Base-by-base conservation (phyloP, 2,329 filamentous ascomycete genomes). In the Coniochaeta ligniaria region DNA sequence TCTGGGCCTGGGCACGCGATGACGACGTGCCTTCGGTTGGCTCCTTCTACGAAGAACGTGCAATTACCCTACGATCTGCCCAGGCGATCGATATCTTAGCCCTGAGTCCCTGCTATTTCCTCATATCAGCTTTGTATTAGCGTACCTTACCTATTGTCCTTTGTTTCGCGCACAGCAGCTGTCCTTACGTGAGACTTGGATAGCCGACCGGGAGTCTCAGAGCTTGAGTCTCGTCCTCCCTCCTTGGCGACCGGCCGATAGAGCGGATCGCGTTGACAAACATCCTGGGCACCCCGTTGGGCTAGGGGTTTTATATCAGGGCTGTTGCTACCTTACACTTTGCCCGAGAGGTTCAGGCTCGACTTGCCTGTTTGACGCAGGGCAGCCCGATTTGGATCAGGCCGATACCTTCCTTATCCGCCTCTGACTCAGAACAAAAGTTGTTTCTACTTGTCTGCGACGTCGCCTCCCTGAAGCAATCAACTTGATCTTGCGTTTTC, bases 11-110 rank as follows among this genome's bases (percentile, higher is more conserved):
- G 11, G 6, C 54, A 57, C 35, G 54, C 54, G 54, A 57, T 57
- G 54, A 57, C 54, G 54, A 35, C 35, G 20, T 57, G 28, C 54
- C 54, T 57, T 57, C 22, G 31, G 28, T 57, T 57, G 54, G 54
- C 54, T 57, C 50, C 22, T 57, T 38, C 22, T 7, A 36, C 12
- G 35, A 36, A 36, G 28, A 5, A 36, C 6, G 12, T 57, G 54
- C 54, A 33, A 55, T 17, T 17, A 20, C 50, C 7, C 14, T 55
- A 12, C 24, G 16, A 55, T n/a, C n/a, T n/a, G n/a, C n/a, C n/a
- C n/a, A n/a, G n/a, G n/a, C n/a, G 17, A 14, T n/a, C 9, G 38
- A 4, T 47, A 9, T 17, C 20, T 47, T 47, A 24, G 2, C 9
- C 24, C 16, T 24, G 38, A 41, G 5, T 6, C 38, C 38, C 38